Evolutionary conservation across 1,284 basidiomycete genomes (phyloP), one percentile per base, ranked within the genome.

Genomic region (Chondrostereum purpureum): DNA sequence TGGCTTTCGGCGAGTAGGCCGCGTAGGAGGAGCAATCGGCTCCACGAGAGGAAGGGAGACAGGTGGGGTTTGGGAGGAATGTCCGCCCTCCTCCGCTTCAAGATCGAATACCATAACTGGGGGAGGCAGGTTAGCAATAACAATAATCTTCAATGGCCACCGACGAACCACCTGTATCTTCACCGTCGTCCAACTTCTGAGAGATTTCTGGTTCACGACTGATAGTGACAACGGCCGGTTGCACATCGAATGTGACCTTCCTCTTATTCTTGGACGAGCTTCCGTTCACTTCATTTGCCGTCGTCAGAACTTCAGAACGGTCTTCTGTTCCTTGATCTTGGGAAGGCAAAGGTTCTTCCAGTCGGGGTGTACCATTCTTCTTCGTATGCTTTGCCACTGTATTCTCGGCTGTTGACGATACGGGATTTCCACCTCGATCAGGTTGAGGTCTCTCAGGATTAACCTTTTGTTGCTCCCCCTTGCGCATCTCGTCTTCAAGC

Each of bases 231-330:
- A 74, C 69, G 34, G 70, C 76, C 13, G 79, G 72, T 56, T 80
- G 66, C 41, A 83, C 73, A 51, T 86, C 75, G 54, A 88, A 88
- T 6, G 83, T 86, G 16, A 88, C 84, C 58, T 80, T 84, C 46
- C 80, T 68, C 57, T 78, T 83, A 31, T 70, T 73, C 56, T 78
- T 84, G n/a, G 54, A 48, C 22, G 46, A 36, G 6, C 40, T 23
- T 16, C 39, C 18, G 65, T 59, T 50, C 57, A 54, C 18, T 56
- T 45, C 60, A 46, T 60, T 58, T 51, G 59, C 54, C 24, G 53
- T 47, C 13, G 49, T 53, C 4, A 43, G 37, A 33, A 57, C 50
- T 16, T 45, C 50, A 18, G 43, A 46, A 17, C 39, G 31, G 44
- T 37, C 49, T 58, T 57, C 45, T 55, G 10, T 4, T 33, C 12